Conservation (phyloP, 2,329 filamentous ascomycete genomes). For the Cryphonectria japonica region DNA sequence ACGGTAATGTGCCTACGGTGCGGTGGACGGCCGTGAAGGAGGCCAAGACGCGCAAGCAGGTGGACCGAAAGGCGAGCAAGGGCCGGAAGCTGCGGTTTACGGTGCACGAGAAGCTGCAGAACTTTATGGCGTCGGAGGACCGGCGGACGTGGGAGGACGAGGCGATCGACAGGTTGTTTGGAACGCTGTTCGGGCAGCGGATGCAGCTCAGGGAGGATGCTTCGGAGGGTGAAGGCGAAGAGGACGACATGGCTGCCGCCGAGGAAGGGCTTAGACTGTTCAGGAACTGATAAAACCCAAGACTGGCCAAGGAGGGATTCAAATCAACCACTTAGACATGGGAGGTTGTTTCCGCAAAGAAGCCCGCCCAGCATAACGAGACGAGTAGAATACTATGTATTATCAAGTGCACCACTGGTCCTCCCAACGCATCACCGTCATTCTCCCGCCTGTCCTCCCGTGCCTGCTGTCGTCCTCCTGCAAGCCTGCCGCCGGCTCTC, state of each 20-base stretch:
- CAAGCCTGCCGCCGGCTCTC: conserved; percentile 45
- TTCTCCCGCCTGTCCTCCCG: conserved; percentile 19
- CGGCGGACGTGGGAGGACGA: conserved; percentile 77
- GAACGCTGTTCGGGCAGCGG: conserved; percentile 73
- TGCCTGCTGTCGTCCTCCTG: conserved; percentile 22
- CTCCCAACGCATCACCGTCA: conserved; percentile 44
- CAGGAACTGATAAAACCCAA: conserved; percentile 40
- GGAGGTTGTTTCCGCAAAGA: neutral
- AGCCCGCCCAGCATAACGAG: conserved; percentile 38
- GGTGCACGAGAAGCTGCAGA: conserved; percentile 95
- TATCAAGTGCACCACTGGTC: conserved; percentile 50
- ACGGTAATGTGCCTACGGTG: conserved; percentile 50
- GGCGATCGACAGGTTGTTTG: conserved; percentile 78
- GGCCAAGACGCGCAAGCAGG: conserved; percentile 77
- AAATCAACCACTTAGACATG: conserved; percentile 21
- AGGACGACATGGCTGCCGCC: conserved; percentile 54
- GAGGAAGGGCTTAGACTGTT: conserved; percentile 60
- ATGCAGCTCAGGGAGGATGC: conserved; percentile 65
- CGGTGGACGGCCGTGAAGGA: conserved; percentile 73
- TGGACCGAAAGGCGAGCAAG: conserved; percentile 94
- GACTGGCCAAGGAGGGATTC: conserved; percentile 36
- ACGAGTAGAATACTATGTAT: conserved; percentile 46
- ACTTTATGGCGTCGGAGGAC: conserved; percentile 95
- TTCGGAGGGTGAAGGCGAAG: conserved; percentile 49
- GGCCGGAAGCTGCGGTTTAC: conserved; percentile 92